Evolutionary conservation across 805 yeast genomes (phyloP), one percentile per base, ranked within the genome.

Genomic region (Wickerhamomyces tratensis): DNA sequence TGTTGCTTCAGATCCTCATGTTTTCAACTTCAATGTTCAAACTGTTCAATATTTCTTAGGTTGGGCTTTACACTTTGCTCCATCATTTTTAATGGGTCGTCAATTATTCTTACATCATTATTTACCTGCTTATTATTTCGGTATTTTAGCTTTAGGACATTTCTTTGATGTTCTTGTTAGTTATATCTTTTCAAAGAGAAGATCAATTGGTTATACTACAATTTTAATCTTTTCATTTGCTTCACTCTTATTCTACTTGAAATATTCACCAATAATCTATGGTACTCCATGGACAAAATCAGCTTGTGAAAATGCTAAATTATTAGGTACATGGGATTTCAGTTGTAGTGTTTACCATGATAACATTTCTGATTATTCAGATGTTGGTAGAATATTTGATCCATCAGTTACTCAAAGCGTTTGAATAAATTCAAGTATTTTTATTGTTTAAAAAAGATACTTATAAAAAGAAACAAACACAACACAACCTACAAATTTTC

Each of bases 71-170:
- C 95, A 86, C 61, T 82, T 75, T 57, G 58, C 71, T 42, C 94
- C 95, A 50, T 84, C 86, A 41, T 81, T 76, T 64, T 67, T 89
- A 45, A 89, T 89, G 98, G 88, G 80, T 25, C 79, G 98, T 66
- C 97, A 89, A 66, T 64, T 89, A 64, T 89, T 91, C 68, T 69
- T 89, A 59, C 98, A 89, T 63, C 98, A 89, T 63, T 91, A 91
- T 62, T 66, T 93, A 51, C 97, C 96, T 43, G 86, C 98, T 2
- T 74, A 86, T 41, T 93, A 87, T 67, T 93, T 93, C 63, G 93
- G 87, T 39, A 69, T 86, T 42, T 69, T 86, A 49, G 86, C 82
- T 3, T 66, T 86, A 41, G 85, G 84, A n/a, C 89, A 83, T 47
- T 66, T 72, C 42, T 63, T 79, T 39, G 85, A 81, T 49, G 62